Evolutionary conservation across 805 yeast genomes (phyloP), one percentile per base, ranked within the genome.

Genomic region (Spathaspora sp.): DNA sequence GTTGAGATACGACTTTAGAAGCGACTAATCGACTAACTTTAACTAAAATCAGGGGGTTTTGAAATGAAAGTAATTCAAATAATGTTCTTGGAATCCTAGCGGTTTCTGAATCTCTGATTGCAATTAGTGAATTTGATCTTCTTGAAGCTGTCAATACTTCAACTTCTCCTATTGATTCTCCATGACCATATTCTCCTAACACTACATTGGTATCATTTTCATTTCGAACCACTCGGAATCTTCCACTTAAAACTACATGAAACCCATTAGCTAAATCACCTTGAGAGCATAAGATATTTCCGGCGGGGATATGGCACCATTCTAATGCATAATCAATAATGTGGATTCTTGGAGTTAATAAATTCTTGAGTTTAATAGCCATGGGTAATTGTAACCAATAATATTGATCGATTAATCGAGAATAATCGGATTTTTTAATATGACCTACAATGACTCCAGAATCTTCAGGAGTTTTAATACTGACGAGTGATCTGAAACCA

Each of bases 221-320:
- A 49, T 64, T 65, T 14, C 71, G 55, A 7, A 85, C 73, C 4
- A 91, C 86, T 46, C 97, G 75, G 56, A 92, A 76, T 49, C 98
- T 78, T 5, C 98, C 98, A 68, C 90, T 92, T 26, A 93, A 67
- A 0, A 93, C 94, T 43, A 92, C 82, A 61, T 90, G 93, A 39
- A 93, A 88, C 18, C 97, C 96, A 64, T 90, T 92, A 0, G 98
- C 96, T 17, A 80, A 79, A 49, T 89, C 94, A 1, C 90, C 96
- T 64, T 93, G 94, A 2, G 82, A 78, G 60, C 87, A 90, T 18
- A 94, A 67, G 0, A 85, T 77, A 47, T 86, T 85, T 0, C 97
- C 97, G 1, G 97, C 93, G n/a, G 83, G 83, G 11, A 88, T 75
- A 53, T 90, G 97, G 42, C 92, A 83, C 98, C 98, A 93, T 66